Base-by-base conservation (phyloP, 768 basidiomycete species). In the Naganishia antarctica region DNA sequence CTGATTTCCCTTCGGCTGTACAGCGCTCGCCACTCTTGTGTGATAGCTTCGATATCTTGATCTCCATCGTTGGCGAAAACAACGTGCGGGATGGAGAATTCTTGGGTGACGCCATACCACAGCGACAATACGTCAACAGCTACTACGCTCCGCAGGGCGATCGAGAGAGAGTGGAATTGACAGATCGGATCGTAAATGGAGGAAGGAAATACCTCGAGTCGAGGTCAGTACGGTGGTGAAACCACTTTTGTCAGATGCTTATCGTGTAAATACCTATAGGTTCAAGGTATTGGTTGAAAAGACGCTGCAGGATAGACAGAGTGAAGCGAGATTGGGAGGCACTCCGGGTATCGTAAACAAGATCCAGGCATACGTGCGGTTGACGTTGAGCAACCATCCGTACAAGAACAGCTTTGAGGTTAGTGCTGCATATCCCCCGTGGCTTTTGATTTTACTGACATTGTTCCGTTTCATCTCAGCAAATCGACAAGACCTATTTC, bases 331-430 rank as follows among this genome's bases (percentile, higher is more conserved):
- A 43, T 81, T 99, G 4, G 94, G 94, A 16, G 94, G 94, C 26
- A 88, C 92, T 63, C 94, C 94, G 0, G 90, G 89, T 64, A 81
- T 92, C 13, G 81, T 85, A 31, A 96, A 97, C 81, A 91, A 88
- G 74, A 85, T 97, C 45, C 81, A 92, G 11, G 91, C 91, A 0
- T 98, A 90, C 74, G 80, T 93, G 31, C 80, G 87, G 26, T 85
- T 97, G 58, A 80, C 84, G 68, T 89, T 91, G 72, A 81, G 84
- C 68, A 86, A 86, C 18, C 89, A 90, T 68, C 79, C 81, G 58
- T 94, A 93, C 89, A 86, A 88, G 53, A 89, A 89, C 63, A 82
- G 86, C 60, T 86, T 96, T 65, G 92, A 97, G 83, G 91, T 90
- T 31, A 18, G 83, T 74, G n/a, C 9, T n/a, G 7, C 4, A 21